Conservation (phyloP, 148 eudicot species). For the Chenopodium berlandieri region DNA sequence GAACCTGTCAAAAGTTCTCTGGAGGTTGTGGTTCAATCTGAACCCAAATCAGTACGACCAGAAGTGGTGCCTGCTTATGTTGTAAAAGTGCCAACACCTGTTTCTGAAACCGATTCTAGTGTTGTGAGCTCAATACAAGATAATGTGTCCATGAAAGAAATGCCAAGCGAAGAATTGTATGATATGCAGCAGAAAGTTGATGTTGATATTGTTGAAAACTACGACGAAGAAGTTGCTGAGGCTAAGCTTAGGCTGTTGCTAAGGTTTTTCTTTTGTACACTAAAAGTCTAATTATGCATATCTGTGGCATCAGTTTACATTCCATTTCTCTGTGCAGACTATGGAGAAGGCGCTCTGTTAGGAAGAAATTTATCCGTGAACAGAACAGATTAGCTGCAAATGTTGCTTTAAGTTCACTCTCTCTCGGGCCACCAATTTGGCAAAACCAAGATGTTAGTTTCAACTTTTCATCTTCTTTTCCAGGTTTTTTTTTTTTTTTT, state of each 20-base stretch:
- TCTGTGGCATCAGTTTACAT: conserved; percentile 17
- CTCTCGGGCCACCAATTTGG: conserved; percentile 75
- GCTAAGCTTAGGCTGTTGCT: conserved; percentile 79
- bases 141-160: conserved; percentile 33
- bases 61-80: conserved; percentile 27
- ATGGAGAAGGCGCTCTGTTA: conserved; percentile 69
- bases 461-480: not conserved
- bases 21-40: conserved; percentile 31
- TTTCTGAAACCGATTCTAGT: conserved; percentile 33
- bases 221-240: conserved; percentile 66
- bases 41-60: conserved; percentile 25
- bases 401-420: conserved; percentile 76
- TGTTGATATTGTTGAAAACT: conserved; percentile 40
- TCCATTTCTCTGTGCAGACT: conserved; percentile 46
- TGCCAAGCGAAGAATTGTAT: conserved; percentile 31
- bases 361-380: conserved; percentile 62
- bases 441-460: conserved; percentile 50
- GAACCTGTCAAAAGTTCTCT: conserved; percentile 29
- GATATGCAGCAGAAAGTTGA: conserved; percentile 36
- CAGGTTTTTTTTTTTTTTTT: conserved; percentile 13
- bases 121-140: conserved; percentile 26
- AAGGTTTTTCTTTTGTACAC: conserved; percentile 45
- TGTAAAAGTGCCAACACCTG: conserved; percentile 27
- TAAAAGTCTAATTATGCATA: conserved; percentile 12
- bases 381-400: conserved; percentile 68